Conservation (phyloP, 768 basidiomycete species). For the Psilocybe cubensis region DNA sequence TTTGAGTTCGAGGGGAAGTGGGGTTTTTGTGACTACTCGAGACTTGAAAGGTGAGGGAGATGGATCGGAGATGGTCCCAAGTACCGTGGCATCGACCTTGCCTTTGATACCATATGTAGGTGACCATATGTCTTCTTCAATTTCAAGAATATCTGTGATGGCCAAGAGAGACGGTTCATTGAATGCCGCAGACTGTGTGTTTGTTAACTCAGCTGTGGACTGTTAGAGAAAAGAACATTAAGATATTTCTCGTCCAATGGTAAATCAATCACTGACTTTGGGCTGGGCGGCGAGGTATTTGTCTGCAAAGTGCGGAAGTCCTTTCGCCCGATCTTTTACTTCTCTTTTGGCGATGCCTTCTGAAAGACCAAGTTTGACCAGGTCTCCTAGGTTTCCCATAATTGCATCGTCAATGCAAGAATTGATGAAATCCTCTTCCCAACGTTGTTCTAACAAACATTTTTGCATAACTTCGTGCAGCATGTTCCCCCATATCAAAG, state of each 20-base stretch:
- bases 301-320: conserved; percentile 64
- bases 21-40: conserved; percentile 28
- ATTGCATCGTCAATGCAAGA: conserved; percentile 60
- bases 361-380: conserved; percentile 60
- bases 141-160: conserved; percentile 75
- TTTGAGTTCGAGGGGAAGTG: conserved; percentile 94
- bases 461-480: conserved; percentile 90
- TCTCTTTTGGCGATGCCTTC: conserved; percentile 71
- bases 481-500: conserved; percentile 90
- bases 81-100: conserved; percentile 90
- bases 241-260: background rate
- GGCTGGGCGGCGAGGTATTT: conserved; percentile 68
- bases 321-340: conserved; percentile 61
- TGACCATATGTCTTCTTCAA: conserved; percentile 98
- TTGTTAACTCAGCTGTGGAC: conserved; percentile 66
- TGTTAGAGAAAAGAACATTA: conserved; percentile 32
- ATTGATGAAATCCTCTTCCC: conserved; percentile 66
- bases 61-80: conserved; percentile 60
- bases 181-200: conserved; percentile 59
- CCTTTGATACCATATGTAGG: conserved; percentile 95
- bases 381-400: conserved; percentile 54
- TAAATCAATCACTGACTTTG: conserved; percentile 51
- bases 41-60: conserved; percentile 2
- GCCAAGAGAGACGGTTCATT: conserved; percentile 62
- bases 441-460: conserved; percentile 62